These are phyloP conservation scores for Dryas alaskensis DNA, from an alignment of 306 rosid species.

Conservation along the genomic window DNA sequence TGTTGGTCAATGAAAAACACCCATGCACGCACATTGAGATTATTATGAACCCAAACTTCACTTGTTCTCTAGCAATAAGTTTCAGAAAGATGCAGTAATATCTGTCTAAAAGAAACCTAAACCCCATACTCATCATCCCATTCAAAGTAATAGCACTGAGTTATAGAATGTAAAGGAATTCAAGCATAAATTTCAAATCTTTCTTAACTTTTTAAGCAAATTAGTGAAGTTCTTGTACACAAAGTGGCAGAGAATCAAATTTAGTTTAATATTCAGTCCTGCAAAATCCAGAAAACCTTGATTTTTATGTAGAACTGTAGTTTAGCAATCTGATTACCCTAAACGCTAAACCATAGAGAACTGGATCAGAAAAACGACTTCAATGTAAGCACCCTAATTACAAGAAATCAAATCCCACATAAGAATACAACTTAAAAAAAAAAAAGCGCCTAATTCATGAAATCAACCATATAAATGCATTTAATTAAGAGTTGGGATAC, in stretches of 20 bases:
- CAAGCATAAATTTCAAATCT: background rate
- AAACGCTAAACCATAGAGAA: background rate
- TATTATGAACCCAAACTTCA: background rate
- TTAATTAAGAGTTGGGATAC: background rate
- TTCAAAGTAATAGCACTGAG: background rate
- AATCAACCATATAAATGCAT: background rate
- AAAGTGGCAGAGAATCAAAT: background rate
- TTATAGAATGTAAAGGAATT: background rate
- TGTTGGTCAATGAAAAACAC: background rate
- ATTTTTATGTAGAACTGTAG: background rate
- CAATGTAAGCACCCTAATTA: background rate
- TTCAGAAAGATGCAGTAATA: background rate
- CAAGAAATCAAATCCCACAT: background rate
- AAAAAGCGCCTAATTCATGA: background rate
- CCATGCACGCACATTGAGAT: background rate
- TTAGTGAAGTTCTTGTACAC: background rate
- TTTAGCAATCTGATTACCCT: background rate
- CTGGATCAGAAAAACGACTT: background rate
- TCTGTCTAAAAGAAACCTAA: background rate
- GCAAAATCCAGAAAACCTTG: background rate
- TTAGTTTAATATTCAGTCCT: background rate
- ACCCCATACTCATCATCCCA: background rate
- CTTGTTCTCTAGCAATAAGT: background rate
- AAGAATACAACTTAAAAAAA: background rate
- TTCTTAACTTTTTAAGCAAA: background rate